A percentile compares a stretch with the other conserved stretches of the same genome.
Conservation (phyloP, 306 rosid genomes). For the Astragalus glycyphyllos region DNA sequence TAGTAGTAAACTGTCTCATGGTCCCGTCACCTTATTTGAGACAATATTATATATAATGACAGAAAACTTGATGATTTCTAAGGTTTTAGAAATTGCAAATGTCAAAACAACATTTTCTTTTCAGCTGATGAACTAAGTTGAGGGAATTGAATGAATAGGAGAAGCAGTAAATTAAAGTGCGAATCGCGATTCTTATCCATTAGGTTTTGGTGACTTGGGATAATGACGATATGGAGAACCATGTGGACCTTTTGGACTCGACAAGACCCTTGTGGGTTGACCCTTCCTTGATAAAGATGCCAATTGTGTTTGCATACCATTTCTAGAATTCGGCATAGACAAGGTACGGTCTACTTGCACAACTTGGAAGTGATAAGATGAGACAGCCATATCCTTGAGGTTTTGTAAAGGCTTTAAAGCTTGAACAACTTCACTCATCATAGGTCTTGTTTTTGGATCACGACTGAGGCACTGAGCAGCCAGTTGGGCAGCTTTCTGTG, state of each 20-base stretch:
- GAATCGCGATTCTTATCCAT: constrained; percentile 40
- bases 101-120: constrained; percentile 40
- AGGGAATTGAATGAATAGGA: constrained; percentile 44
- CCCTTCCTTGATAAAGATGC: constrained; percentile 64
- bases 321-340: constrained; percentile 63
- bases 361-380: constrained; percentile 71
- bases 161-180: constrained; percentile 30
- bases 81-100: constrained; percentile 27
- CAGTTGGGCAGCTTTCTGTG: constrained; percentile 75
- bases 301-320: constrained; percentile 65
- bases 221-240: constrained; percentile 67
- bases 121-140: constrained; percentile 34
- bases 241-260: constrained; percentile 67
- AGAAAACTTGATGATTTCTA: constrained; percentile 29
- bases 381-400: constrained; percentile 90
- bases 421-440: constrained; percentile 85
- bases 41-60: constrained; percentile 34
- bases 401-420: constrained; percentile 74
- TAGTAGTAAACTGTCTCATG: constrained; percentile 15
- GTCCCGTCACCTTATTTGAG: constrained; percentile 33
- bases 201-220: constrained; percentile 61
- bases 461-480: constrained; percentile 88
- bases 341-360: constrained; percentile 68
- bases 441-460: constrained; percentile 85
- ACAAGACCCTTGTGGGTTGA: constrained; percentile 69